Percentiles rank a stretch among this genome's conserved stretches.
Conservation (phyloP, 352 stramenopile genomes). For the Albugo laibachii region DNA sequence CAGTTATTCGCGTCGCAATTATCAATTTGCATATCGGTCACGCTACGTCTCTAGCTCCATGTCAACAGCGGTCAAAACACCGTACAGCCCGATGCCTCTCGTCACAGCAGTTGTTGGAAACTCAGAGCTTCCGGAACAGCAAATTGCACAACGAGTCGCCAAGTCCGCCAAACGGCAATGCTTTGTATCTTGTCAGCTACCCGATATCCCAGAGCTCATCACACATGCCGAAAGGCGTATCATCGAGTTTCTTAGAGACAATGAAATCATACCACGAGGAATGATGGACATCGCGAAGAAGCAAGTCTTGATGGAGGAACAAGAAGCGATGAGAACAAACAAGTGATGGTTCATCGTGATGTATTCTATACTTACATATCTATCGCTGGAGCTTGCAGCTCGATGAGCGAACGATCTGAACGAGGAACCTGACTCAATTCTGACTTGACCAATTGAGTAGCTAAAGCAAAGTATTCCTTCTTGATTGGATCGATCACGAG, state of each 20-base stretch:
- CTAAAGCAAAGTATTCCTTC: constrained; percentile 55
- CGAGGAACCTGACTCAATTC: constrained; percentile 27
- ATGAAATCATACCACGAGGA: constrained; percentile 3
- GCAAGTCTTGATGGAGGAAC: no score
- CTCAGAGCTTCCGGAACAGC: constrained; percentile 54
- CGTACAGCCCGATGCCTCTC: constrained; percentile 60
- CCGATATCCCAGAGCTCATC: constrained; percentile 47
- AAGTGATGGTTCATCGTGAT: no score
- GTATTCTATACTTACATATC: no score
- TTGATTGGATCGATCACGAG: constrained; percentile 63
- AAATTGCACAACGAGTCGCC: constrained; percentile 59
- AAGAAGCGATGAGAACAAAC: no score
- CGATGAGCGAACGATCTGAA: no score
- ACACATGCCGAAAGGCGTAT: constrained; percentile 50
- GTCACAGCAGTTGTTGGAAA: constrained; percentile 48
- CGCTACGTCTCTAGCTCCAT: constrained; percentile 19
- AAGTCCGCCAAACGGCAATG: constrained; percentile 39
- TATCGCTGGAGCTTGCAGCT: no score
- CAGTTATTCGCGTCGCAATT: no score
- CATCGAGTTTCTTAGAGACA: constrained; percentile 21
- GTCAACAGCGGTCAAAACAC: constrained; percentile 54
- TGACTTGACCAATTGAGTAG: constrained; percentile 26
- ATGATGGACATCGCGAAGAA: no score
- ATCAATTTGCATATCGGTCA: no score
- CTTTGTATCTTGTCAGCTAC: constrained; percentile 66